A percentile compares a stretch with the other conserved stretches of the same genome.
These are phyloP conservation scores for Ustilago trichophora DNA, from an alignment of 1,284 basidiomycete genomes.

Conservation along the genomic window DNA sequence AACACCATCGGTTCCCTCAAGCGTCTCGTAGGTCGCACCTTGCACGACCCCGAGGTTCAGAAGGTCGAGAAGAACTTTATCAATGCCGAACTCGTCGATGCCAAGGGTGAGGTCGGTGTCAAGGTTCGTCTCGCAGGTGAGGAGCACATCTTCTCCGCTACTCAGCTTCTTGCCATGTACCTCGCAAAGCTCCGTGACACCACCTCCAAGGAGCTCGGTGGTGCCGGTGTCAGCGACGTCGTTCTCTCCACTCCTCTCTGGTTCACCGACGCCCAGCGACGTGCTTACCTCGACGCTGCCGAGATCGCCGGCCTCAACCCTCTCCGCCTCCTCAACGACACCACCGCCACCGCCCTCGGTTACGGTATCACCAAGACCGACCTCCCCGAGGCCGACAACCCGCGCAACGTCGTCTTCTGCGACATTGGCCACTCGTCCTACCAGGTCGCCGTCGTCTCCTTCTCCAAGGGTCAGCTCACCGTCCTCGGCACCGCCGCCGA, in stretches of 20 bases:
- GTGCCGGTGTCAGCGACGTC: slow-evolving; percentile 63
- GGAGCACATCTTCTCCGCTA: slow-evolving; percentile 63
- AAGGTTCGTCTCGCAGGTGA: slow-evolving; percentile 64
- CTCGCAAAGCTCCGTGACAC: slow-evolving; percentile 65
- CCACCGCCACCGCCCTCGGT: slow-evolving; percentile 63
- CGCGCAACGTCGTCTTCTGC: slow-evolving; percentile 65
- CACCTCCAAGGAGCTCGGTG: slow-evolving; percentile 60
- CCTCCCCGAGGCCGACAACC: slow-evolving; percentile 63
- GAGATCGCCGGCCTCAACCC: slow-evolving; percentile 66
- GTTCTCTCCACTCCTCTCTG: slow-evolving; percentile 65
- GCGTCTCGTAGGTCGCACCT: slow-evolving; percentile 61
- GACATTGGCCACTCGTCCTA: slow-evolving; percentile 66
- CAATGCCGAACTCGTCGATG: slow-evolving; percentile 65
- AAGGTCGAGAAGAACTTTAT: slow-evolving; percentile 64
- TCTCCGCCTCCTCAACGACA: slow-evolving; percentile 65
- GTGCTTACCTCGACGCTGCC: slow-evolving; percentile 64
- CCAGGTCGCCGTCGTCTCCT: slow-evolving; percentile 65
- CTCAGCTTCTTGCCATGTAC: slow-evolving; percentile 66
- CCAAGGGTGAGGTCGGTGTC: slow-evolving; percentile 64
- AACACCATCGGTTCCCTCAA: slow-evolving; percentile 66
- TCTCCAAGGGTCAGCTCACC: slow-evolving; percentile 66
- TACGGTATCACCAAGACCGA: slow-evolving; percentile 67
- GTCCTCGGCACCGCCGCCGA: slow-evolving; percentile 63
- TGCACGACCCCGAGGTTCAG: slow-evolving; percentile 62
- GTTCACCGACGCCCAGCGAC: slow-evolving; percentile 65